These are phyloP conservation scores for Pseudocercospora fuligena DNA, from an alignment of 2,329 filamentous ascomycete species.

Conservation along the genomic window DNA sequence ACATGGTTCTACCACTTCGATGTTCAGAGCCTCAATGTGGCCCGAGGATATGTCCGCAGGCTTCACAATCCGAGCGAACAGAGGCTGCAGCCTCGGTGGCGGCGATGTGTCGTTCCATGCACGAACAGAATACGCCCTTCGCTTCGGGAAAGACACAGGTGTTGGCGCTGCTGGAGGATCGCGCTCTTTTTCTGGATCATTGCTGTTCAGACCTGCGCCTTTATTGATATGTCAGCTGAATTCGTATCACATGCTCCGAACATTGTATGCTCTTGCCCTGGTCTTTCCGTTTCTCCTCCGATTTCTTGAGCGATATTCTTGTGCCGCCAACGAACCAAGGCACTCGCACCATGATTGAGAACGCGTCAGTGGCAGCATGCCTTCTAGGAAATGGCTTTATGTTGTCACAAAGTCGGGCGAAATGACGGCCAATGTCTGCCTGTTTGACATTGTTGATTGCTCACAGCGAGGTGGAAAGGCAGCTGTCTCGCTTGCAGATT, in stretches of 20 bases:
- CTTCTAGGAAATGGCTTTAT: too few relatives aligned
- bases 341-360: conserved; percentile 6
- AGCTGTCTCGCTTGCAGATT: not conserved
- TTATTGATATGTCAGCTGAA: not conserved
- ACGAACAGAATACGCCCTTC: conserved; percentile 3
- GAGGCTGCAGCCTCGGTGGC: conserved; percentile 48
- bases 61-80: conserved; percentile 50
- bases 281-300: not conserved
- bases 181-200: conserved; percentile 36
- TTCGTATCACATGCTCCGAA: not conserved
- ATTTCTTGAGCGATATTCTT: conserved; percentile 5
- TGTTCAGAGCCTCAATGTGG: conserved; percentile 50
- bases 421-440: not conserved
- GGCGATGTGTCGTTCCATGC: conserved; percentile 27
- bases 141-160: conserved; percentile 34
- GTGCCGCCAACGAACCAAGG: conserved; percentile 23
- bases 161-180: conserved; percentile 37
- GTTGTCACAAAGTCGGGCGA: not conserved
- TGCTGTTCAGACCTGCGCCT: conserved; percentile 27
- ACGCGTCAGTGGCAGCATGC: not conserved
- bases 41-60: conserved; percentile 47
- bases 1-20: conserved; percentile 45
- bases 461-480: not conserved
- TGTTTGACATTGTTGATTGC: not conserved
- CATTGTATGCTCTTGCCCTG: conserved; percentile 4